phyloP scores from a whole-genome alignment of 1,284 basidiomycete genomes.

The Kwoniella shivajii region DNA sequence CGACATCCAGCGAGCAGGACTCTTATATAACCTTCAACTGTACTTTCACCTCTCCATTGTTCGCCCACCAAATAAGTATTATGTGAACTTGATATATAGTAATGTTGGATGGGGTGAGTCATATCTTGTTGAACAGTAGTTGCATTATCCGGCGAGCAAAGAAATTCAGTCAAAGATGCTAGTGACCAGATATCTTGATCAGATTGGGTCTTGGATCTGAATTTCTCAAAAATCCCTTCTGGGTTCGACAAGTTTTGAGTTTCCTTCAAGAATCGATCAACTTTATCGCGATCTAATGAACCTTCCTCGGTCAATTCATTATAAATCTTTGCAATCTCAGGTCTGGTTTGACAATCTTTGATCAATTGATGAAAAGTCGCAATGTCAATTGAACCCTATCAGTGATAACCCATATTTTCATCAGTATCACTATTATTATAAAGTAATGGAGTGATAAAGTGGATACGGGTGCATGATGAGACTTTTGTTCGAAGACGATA shows the following conservation, averaged over 20 bases:
- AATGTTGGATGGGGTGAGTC: slow-evolving; percentile 80
- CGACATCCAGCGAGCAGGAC: slow-evolving; percentile 88
- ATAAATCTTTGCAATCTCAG: slow-evolving; percentile 74
- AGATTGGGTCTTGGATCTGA: slow-evolving; percentile 15
- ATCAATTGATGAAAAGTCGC: slow-evolving; percentile 82
- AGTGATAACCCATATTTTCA: too few species aligned
- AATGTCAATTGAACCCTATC: slow-evolving; percentile 67
- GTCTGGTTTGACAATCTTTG: slow-evolving; percentile 76
- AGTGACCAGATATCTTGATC: slow-evolving; percentile 30
- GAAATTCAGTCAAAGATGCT: slow-evolving; percentile 66
- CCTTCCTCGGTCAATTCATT: slow-evolving; percentile 58
- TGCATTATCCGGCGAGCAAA: slow-evolving; percentile 70
- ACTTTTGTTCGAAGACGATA: background rate
- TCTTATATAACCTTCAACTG: slow-evolving; percentile 93
- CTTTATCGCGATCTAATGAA: slow-evolving; percentile 61
- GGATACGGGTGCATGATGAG: background rate
- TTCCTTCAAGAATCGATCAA: slow-evolving; percentile 68
- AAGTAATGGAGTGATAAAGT: too few species aligned
- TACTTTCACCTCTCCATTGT: slow-evolving; percentile 90
- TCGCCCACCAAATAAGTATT: slow-evolving; percentile 97
- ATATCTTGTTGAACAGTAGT: slow-evolving; percentile 64
- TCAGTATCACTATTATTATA: too few species aligned
- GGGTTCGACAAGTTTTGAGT: slow-evolving; percentile 63
- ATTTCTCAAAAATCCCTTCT: slow-evolving; percentile 29
- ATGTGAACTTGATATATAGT: slow-evolving; percentile 91